Evolutionary conservation across 495 filamentous ascomycete genomes (phyloP).

Genomic region (Tuber indicum): DNA sequence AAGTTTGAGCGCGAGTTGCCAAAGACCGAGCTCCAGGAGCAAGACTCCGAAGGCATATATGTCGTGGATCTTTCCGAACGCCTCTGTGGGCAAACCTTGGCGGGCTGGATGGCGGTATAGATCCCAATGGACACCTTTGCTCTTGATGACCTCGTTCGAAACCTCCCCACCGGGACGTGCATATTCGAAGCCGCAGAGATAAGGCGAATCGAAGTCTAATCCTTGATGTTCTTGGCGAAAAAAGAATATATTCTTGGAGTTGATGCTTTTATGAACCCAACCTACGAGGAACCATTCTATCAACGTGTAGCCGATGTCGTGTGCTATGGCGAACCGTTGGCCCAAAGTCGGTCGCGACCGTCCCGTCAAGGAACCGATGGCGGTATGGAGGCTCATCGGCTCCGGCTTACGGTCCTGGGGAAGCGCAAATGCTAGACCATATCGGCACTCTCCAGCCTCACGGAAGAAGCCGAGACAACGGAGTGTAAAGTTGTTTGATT

Average conservation of each 20-base stretch:
- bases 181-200: constrained; percentile 27
- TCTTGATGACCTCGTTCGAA: background rate
- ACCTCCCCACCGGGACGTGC: constrained; percentile 7
- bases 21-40: constrained; percentile 39
- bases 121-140: constrained; percentile 7
- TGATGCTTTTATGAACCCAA: constrained; percentile 44
- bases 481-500: background rate
- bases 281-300: constrained; percentile 36
- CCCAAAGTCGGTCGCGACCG: constrained; percentile 14
- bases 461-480: constrained; percentile 22
- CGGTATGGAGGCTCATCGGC: constrained; percentile 10
- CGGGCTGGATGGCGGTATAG: constrained; percentile 37
- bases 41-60: constrained; percentile 41
- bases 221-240: constrained; percentile 22
- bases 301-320: constrained; percentile 17
- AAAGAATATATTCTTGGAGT: constrained; percentile 43
- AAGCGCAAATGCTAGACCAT: constrained; percentile 13
- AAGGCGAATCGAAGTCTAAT: constrained; percentile 16
- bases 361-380: background rate
- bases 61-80: constrained; percentile 36
- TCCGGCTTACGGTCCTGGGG: constrained; percentile 3
- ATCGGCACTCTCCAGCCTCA: constrained; percentile 10
- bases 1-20: constrained; percentile 10
- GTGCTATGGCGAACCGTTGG: constrained; percentile 19
- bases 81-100: constrained; percentile 25